These are phyloP conservation scores for Aspergillus biplanus DNA, from an alignment of 495 filamentous ascomycete genomes.

Conservation along the genomic window DNA sequence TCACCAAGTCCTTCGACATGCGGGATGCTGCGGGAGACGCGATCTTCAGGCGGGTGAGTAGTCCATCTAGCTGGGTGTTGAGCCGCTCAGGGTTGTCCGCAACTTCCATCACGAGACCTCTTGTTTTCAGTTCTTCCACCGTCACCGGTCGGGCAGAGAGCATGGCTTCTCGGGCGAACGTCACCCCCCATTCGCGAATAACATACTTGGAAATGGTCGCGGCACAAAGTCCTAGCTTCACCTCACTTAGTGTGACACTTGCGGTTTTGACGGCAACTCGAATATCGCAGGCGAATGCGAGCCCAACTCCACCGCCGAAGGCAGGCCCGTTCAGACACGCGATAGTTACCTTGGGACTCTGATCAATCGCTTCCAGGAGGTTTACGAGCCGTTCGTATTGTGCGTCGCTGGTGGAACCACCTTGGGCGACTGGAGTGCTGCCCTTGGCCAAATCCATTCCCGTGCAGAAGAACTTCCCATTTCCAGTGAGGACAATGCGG, in stretches of 20 bases:
- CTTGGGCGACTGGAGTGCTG: constrained; percentile 26
- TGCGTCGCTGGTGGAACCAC: constrained; percentile 17
- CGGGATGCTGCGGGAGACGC: constrained; percentile 27
- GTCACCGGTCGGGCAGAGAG: constrained; percentile 33
- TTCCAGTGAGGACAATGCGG: constrained; percentile 37
- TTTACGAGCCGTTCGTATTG: constrained; percentile 28
- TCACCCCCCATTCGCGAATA: constrained; percentile 33
- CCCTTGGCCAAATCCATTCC: constrained; percentile 41
- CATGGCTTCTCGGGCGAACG: constrained; percentile 36
- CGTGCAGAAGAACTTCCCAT: constrained; percentile 47
- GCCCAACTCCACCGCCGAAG: constrained; percentile 43
- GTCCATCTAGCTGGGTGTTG: constrained; percentile 4
- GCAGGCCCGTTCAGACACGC: constrained; percentile 41
- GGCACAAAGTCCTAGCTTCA: constrained; percentile 36
- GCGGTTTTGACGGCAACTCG: constrained; percentile 28
- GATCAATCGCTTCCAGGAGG: constrained; percentile 37
- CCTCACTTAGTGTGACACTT: constrained; percentile 37
- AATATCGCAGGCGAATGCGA: constrained; percentile 44
- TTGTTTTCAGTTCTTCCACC: constrained; percentile 27
- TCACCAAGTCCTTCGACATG: constrained; percentile 31
- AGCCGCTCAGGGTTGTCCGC: constrained; percentile 17
- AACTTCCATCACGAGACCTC: constrained; percentile 26
- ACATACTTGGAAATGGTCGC: constrained; percentile 41
- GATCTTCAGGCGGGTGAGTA: constrained; percentile 20
- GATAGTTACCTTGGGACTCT: constrained; percentile 41